Base-by-base conservation (phyloP, 371 early-diverging fungal species). In the Syncephalastrum monosporum region DNA sequence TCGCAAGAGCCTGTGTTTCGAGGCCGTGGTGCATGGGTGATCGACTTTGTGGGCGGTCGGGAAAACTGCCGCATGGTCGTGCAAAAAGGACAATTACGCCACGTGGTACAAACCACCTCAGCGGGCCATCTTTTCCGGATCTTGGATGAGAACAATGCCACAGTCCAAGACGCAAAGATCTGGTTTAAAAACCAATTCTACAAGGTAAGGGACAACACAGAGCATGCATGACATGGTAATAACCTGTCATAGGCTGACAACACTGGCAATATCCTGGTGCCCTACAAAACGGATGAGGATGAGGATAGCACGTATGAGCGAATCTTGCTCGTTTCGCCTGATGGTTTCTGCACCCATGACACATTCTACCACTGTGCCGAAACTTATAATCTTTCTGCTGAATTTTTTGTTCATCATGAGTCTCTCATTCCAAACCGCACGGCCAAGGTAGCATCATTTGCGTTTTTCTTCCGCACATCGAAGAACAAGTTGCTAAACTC, bases 51-150 rank as follows among this genome's bases (percentile, higher is more conserved):
- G 4, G 74, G 79, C 21, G 76, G 68, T 25, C 50, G 68, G 23
- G 49, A 72, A 19, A 74, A 67, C 42, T 71, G 74, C 27, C 61
- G 76, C 42, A 71, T 68, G 17, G 59, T 79, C 50, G 55, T 79
- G 12, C 72, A 74, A 70, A 79, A 75, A 66, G 68, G 65, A 61
- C 67, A 69, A 33, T 58, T 82, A 29, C 69, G 76, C 24, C 81
- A 72, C 50, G 45, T 82, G 15, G 61, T 70, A 24, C 74, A 78
- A 58, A 60, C 72, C 3, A 81, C 74, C 17, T 47, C 66, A 3
- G 82, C 77, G 0, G 85, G 85, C 0, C 83, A 82, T 58, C 50
- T 82, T 17, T 54, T 82, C 21, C 65, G 68, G 0, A 60, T 82
- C 12, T 47, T 82, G 4, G 75, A 81, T 58, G 85, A 84, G 53